Evolutionary conservation across 1,139 yeast species (phyloP).

Genomic region (Sugiyamaella sp.): DNA sequence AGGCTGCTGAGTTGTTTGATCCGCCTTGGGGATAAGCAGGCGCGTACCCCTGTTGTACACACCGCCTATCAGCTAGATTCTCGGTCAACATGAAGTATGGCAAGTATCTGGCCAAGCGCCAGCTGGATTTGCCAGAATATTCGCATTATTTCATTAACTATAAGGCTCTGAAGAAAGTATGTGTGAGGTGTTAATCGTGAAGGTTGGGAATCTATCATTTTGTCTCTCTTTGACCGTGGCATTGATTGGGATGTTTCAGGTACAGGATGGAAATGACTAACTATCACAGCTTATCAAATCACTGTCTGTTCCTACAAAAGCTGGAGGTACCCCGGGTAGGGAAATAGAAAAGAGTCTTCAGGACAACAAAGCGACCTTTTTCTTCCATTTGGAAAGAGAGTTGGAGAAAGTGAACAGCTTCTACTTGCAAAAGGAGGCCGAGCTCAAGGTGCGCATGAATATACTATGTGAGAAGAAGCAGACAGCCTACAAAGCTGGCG

Average conservation of each 20-base stretch:
- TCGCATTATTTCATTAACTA: constrained; percentile 92
- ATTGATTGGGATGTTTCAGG: too few species aligned
- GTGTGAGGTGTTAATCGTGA: constrained; percentile 8
- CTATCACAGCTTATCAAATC: constrained; percentile 44
- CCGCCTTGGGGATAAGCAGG: too few species aligned
- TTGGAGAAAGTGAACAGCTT: constrained; percentile 90
- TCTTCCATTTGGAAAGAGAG: constrained; percentile 90
- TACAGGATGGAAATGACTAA: constrained; percentile 1
- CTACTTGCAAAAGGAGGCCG: constrained; percentile 88
- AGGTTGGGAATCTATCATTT: too few species aligned
- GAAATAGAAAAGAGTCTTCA: constrained; percentile 64
- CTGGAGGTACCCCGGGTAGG: constrained; percentile 32
- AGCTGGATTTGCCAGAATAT: constrained; percentile 92
- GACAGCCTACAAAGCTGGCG: constrained; percentile 54
- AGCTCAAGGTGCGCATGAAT: constrained; percentile 72
- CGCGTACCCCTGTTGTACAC: too few species aligned
- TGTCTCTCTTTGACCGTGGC: too few species aligned
- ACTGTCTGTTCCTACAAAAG: constrained; percentile 37
- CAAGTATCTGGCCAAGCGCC: constrained; percentile 90
- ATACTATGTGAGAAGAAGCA: constrained; percentile 72
- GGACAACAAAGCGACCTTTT: constrained; percentile 90
- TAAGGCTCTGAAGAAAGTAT: constrained; percentile 77
- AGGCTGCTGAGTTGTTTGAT: too few species aligned
- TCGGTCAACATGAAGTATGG: constrained; percentile 76
- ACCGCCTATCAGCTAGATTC: too few species aligned